Evolutionary conservation across 2,329 filamentous ascomycete species (phyloP).

Genomic region (Exophiala viscosa): DNA sequence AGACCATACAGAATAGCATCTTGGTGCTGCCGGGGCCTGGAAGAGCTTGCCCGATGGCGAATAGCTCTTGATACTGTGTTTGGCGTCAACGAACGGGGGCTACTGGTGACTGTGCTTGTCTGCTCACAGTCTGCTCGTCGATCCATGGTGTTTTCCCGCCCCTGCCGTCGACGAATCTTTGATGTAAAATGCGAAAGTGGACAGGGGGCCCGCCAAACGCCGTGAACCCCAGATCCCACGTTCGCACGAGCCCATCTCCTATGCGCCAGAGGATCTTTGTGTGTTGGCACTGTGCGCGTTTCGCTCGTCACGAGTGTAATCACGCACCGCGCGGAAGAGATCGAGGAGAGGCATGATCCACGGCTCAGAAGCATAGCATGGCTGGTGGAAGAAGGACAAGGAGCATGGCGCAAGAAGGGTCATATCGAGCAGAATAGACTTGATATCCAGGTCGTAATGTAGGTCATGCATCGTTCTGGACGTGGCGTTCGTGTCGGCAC

Average conservation of each 20-base stretch:
- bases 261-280: slow-evolving; percentile 32
- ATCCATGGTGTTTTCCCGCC: slow-evolving; percentile 57
- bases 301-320: slow-evolving; percentile 5
- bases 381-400: no score
- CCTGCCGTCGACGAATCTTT: slow-evolving; percentile 55
- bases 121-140: slow-evolving; percentile 61
- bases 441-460: no score
- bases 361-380: no score
- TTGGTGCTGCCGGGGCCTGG: slow-evolving; percentile 68
- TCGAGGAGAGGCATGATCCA: slow-evolving; percentile 3
- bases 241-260: slow-evolving; percentile 37
- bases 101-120: background rate
- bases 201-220: slow-evolving; percentile 66
- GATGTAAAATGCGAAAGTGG: slow-evolving; percentile 65
- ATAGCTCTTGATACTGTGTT: slow-evolving; percentile 66
- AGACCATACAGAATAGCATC: slow-evolving; percentile 65
- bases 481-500: no score
- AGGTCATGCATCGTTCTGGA: no score
- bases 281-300: slow-evolving; percentile 22
- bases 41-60: slow-evolving; percentile 64
- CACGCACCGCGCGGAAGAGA: background rate
- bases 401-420: no score
- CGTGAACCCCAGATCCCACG: slow-evolving; percentile 63
- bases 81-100: background rate
- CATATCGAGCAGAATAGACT: no score